Evolutionary conservation across 2,329 filamentous ascomycete species (phyloP), one percentile per base, ranked within the genome.

Genomic region (Sclerotinia glacialis): DNA sequence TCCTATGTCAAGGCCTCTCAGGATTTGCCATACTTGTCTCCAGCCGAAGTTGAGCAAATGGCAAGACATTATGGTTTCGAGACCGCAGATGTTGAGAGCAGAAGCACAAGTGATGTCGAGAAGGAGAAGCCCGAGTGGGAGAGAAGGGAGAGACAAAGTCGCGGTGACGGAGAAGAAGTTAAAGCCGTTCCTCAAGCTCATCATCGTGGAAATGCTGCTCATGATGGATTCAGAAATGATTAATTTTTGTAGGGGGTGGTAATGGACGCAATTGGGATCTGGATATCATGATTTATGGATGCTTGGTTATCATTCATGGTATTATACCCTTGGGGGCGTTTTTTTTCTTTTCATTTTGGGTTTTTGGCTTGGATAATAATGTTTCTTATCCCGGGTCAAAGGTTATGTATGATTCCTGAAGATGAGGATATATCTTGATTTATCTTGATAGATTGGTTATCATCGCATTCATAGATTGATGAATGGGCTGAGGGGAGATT

Each of bases 1-100:
- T 84, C 81, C 5, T 87, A 87, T 68, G 85, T 88, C 64, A 79
- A 79, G 69, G 86, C 85, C 6, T 83, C 84, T 42, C 79, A 83
- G 70, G 80, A 87, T 59, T 76, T 89, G 66, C 86, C 86, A 0
- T 79, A 81, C 68, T 77, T 88, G 16, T 75, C 79, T 4, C 79
- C 80, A 12, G 78, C 80, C 53, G 81, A 86, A 70, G 80, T 87
- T 40, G 83, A 86, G 75, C 76, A 67, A 4, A 73, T 72, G 71
- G 69, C 72, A 3, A 65, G 68, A 37, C 65, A 74, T 21, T 75
- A 75, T 54, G 74, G 74, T 3, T 75, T 75, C 54, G 65, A 69
- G 23, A 73, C 71, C 31, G 60, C 63, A 28, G 74, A 75, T 69
- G 74, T 73, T 28, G 74, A 75, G 61, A 68, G 66, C 47, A 73